Percentiles rank a stretch among this genome's conserved stretches.
These are phyloP conservation scores for Parachlorella kessleri DNA, from an alignment of 139 green algal species.

Conservation along the genomic window DNA sequence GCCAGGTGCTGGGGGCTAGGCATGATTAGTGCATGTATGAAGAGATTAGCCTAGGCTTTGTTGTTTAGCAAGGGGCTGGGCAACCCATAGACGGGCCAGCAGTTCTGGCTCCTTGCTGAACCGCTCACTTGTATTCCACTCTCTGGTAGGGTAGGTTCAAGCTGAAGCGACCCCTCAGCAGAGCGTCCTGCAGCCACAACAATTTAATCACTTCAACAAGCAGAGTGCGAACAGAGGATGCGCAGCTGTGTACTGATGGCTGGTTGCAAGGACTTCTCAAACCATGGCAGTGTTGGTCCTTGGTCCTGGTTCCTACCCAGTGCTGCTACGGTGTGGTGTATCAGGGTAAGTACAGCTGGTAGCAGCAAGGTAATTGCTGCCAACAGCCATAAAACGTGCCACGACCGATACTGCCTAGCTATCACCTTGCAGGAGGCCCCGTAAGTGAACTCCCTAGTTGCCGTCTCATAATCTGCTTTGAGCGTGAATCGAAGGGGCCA, in stretches of 20 bases:
- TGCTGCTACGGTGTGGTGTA: not conserved
- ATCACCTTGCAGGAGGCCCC: conserved; percentile 41
- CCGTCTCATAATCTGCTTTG: conserved; percentile 45
- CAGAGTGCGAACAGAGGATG: not conserved
- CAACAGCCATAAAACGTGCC: not conserved
- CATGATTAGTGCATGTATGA: no score
- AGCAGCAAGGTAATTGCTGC: not conserved
- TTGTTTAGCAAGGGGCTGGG: no score
- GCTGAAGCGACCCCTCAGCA: conserved; percentile 24
- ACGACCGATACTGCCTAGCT: not conserved
- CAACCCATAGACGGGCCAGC: not conserved
- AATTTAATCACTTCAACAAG: no score
- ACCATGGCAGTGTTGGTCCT: not conserved
- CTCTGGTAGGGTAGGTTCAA: conserved; percentile 36
- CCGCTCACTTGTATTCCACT: conserved; percentile 35
- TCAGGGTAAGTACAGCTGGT: not conserved
- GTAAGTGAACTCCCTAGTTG: conserved; percentile 38
- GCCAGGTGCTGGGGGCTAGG: no score
- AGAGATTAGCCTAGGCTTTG: no score
- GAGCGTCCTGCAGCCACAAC: conserved; percentile 9
- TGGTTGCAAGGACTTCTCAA: not conserved
- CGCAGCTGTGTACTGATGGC: not conserved
- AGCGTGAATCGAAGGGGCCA: conserved; percentile 39
- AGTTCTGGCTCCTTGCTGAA: not conserved
- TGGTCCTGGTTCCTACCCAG: not conserved